These are phyloP conservation scores for Coprinopsis strossmayeri DNA, from an alignment of 768 basidiomycete species.

Conservation along the genomic window DNA sequence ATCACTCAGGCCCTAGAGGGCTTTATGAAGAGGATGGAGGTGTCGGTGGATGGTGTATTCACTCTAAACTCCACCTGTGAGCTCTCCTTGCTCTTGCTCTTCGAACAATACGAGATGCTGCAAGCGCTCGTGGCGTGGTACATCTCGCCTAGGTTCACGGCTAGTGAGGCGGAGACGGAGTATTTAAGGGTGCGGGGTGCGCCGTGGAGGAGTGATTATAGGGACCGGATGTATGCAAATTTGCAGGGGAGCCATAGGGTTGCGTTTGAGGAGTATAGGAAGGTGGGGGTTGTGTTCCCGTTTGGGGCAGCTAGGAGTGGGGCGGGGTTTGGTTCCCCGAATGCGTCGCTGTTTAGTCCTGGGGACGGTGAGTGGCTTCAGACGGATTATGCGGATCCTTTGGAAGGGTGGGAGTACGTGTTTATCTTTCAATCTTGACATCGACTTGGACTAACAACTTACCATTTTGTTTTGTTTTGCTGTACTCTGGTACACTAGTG, in stretches of 20 bases:
- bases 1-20: conserved; percentile 1
- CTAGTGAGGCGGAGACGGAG: conserved; percentile 22
- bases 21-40: not conserved
- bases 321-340: conserved; percentile 33
- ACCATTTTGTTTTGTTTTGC: not conserved
- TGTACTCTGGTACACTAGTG: conserved; percentile 21
- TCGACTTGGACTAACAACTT: not conserved
- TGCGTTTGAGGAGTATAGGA: conserved; percentile 31
- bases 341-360: conserved; percentile 35
- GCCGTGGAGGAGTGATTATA: conserved; percentile 29
- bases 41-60: too few species aligned
- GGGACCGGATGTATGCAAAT: conserved; percentile 29
- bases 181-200: conserved; percentile 27
- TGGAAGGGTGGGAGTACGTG: conserved; percentile 39
- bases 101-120: too few species aligned
- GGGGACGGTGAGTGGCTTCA: conserved; percentile 29
- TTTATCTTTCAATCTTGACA: not conserved
- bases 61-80: too few species aligned
- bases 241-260: conserved; percentile 38
- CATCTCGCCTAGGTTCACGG: conserved; percentile 8
- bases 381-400: conserved; percentile 33
- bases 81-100: too few species aligned
- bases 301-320: conserved; percentile 37
- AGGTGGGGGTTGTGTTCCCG: conserved; percentile 40
- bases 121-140: conserved; percentile 12